Evolutionary conservation across 805 yeast species (phyloP).

Genomic region (Aciculoconidium aculeatum): DNA sequence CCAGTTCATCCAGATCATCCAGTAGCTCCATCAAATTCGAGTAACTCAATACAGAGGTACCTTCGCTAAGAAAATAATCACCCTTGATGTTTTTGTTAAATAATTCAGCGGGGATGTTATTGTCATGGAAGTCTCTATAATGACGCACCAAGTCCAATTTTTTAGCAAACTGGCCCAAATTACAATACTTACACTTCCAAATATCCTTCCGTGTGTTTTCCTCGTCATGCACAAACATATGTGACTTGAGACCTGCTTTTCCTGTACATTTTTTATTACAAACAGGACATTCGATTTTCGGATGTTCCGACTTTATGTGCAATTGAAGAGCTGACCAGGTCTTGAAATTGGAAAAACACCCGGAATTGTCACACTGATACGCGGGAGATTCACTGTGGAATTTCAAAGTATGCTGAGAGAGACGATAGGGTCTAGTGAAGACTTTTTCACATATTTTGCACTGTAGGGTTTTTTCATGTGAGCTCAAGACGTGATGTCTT

Average conservation of each 20-base stretch:
- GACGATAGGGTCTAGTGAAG: constrained; percentile 58
- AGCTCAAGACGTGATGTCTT: constrained; percentile 60
- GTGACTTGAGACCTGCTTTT: constrained; percentile 60
- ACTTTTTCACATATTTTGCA: constrained; percentile 61
- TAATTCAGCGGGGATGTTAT: constrained; percentile 28
- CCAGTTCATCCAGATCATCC: too few species aligned
- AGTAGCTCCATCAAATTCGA: too few species aligned
- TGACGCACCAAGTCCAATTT: constrained; percentile 56
- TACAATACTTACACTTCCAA: constrained; percentile 65
- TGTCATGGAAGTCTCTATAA: constrained; percentile 44
- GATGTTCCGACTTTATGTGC: constrained; percentile 71
- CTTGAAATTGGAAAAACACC: constrained; percentile 54
- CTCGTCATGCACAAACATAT: constrained; percentile 63
- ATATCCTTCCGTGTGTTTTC: constrained; percentile 38
- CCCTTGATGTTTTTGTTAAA: too few species aligned
- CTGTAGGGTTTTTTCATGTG: constrained; percentile 51
- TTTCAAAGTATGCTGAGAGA: constrained; percentile 60
- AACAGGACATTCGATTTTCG: constrained; percentile 53
- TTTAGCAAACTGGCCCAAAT: constrained; percentile 42
- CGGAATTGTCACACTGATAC: constrained; percentile 57
- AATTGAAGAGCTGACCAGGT: constrained; percentile 70
- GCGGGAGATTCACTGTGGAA: constrained; percentile 54
- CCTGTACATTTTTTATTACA: constrained; percentile 77
- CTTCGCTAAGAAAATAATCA: too few species aligned
- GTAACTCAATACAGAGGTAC: too few species aligned